Evolutionary conservation across 2,329 filamentous ascomycete species (phyloP).

Genomic region (Didymella pomorum): DNA sequence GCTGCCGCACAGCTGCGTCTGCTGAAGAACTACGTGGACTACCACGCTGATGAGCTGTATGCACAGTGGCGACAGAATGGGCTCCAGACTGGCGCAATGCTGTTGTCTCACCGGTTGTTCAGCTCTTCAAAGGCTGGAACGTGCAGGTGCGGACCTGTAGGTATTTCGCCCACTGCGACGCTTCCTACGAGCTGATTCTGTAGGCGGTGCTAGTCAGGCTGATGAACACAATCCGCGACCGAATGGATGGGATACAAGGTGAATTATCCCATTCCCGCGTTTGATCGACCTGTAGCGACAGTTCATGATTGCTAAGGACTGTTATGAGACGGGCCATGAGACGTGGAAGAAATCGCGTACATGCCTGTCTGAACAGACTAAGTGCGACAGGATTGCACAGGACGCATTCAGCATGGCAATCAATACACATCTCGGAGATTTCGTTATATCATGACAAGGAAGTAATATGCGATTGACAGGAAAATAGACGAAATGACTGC

Average conservation of each 20-base stretch:
- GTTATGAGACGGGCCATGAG: slow-evolving; percentile 19
- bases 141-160: background rate
- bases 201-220: slow-evolving; percentile 27
- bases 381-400: slow-evolving; percentile 22
- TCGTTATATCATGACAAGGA: too few relatives aligned
- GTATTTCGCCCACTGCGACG: slow-evolving; percentile 16
- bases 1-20: slow-evolving; percentile 21
- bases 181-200: slow-evolving; percentile 22
- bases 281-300: slow-evolving; percentile 16
- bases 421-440: too few relatives aligned
- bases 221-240: slow-evolving; percentile 15
- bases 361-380: background rate
- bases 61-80: slow-evolving; percentile 6
- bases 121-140: slow-evolving; percentile 23
- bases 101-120: slow-evolving; percentile 13
- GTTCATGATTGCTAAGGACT: slow-evolving; percentile 15
- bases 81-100: background rate
- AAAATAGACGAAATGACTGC: too few relatives aligned
- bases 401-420: slow-evolving; percentile 8
- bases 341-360: slow-evolving; percentile 21
- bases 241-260: background rate
- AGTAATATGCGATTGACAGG: too few relatives aligned
- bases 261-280: slow-evolving; percentile 1
- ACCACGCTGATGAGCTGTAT: slow-evolving; percentile 21
- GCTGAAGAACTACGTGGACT: slow-evolving; percentile 24